Conservation (phyloP, 2,329 filamentous ascomycete species). For the Claviceps sp. region DNA sequence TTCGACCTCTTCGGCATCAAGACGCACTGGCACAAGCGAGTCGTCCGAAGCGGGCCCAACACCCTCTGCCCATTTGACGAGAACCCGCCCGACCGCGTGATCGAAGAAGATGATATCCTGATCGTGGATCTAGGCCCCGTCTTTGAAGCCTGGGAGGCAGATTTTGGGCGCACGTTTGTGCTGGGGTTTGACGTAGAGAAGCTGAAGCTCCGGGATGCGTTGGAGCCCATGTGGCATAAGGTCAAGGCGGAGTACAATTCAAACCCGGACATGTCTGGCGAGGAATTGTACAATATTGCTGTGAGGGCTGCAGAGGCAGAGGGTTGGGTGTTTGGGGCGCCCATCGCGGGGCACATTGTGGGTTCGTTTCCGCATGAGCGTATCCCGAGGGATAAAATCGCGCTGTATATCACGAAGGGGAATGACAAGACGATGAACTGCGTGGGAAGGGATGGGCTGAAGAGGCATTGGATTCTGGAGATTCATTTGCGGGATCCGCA, state of each 20-base stretch:
- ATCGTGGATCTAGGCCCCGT: slow-evolving; percentile 38
- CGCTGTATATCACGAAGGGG: slow-evolving; percentile 30
- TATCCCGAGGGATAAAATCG: slow-evolving; percentile 31
- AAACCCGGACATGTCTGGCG: slow-evolving; percentile 32
- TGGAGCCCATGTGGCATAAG: slow-evolving; percentile 32
- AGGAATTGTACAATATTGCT: slow-evolving; percentile 31
- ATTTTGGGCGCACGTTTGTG: slow-evolving; percentile 39
- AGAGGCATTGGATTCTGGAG: slow-evolving; percentile 36
- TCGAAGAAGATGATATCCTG: slow-evolving; percentile 35
- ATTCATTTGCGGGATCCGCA: slow-evolving; percentile 30
- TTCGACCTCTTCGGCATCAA: slow-evolving; percentile 21
- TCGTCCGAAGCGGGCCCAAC: slow-evolving; percentile 35
- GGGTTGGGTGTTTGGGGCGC: slow-evolving; percentile 31
- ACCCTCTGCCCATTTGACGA: slow-evolving; percentile 33
- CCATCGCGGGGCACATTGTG: slow-evolving; percentile 34
- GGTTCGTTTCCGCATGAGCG: slow-evolving; percentile 37
- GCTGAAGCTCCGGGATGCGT: slow-evolving; percentile 27
- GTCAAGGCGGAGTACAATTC: slow-evolving; percentile 26
- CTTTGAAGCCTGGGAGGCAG: slow-evolving; percentile 38
- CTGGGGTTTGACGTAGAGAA: slow-evolving; percentile 33
- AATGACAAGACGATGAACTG: slow-evolving; percentile 27
- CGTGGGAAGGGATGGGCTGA: slow-evolving; percentile 25
- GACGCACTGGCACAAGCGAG: slow-evolving; percentile 40
- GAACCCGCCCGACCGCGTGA: slow-evolving; percentile 34
- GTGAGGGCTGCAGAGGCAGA: slow-evolving; percentile 20